Conservation (phyloP, 495 filamentous ascomycete genomes). For the Penicillium canariense region DNA sequence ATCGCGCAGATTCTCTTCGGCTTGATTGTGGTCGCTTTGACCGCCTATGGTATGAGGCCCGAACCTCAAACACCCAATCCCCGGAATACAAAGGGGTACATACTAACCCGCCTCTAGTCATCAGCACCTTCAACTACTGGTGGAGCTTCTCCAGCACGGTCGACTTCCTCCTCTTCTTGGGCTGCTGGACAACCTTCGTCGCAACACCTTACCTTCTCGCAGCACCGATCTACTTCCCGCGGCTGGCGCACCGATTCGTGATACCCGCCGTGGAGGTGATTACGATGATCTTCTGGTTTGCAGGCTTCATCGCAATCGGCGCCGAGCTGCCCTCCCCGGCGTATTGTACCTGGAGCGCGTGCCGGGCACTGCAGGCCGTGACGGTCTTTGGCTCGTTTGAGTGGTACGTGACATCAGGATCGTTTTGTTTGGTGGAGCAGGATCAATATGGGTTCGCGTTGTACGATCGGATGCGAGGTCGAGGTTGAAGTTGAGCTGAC, state of each 20-base stretch:
- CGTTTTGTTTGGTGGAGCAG: neutral
- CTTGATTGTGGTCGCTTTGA: slow-evolving; percentile 68
- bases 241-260: slow-evolving; percentile 55
- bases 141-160: slow-evolving; percentile 43
- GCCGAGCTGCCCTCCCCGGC: slow-evolving; percentile 51
- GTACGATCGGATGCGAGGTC: no score
- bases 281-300: slow-evolving; percentile 88
- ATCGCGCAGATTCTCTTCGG: slow-evolving; percentile 62
- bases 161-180: slow-evolving; percentile 72
- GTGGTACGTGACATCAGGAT: slow-evolving; percentile 46
- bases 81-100: no score
- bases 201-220: slow-evolving; percentile 64
- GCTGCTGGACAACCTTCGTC: slow-evolving; percentile 67
- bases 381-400: slow-evolving; percentile 56
- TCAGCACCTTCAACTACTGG: slow-evolving; percentile 21
- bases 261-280: slow-evolving; percentile 65
- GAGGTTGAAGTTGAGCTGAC: slow-evolving; percentile 2
- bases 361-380: slow-evolving; percentile 49
- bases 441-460: neutral
- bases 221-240: slow-evolving; percentile 57
- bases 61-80: no score
- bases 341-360: slow-evolving; percentile 47
- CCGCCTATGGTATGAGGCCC: slow-evolving; percentile 60
- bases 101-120: slow-evolving; percentile 24
- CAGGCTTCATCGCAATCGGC: slow-evolving; percentile 72